These are phyloP conservation scores for Alopecurus myosuroides DNA, from an alignment of 176 grass and related monocot genomes.

Conservation along the genomic window DNA sequence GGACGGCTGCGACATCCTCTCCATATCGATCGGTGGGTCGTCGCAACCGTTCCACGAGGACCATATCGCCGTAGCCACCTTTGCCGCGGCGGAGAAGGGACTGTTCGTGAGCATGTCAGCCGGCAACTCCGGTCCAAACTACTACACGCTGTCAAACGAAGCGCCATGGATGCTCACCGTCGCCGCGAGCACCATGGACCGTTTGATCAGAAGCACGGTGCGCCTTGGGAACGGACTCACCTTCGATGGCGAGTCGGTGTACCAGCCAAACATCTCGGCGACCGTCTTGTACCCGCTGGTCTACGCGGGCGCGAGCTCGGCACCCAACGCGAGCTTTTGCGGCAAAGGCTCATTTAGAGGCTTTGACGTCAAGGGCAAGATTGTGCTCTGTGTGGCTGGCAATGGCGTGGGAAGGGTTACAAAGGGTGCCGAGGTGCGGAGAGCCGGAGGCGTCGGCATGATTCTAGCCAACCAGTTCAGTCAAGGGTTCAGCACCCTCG, in stretches of 20 bases:
- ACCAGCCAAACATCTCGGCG: background rate
- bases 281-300: background rate
- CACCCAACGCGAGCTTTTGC: background rate
- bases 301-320: background rate
- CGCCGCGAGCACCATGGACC: conserved; percentile 25
- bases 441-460: conserved; percentile 27
- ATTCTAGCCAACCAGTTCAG: background rate
- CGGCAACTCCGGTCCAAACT: conserved; percentile 21
- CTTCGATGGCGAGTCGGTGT: background rate
- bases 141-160: background rate
- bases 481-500: background rate
- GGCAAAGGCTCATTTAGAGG: background rate
- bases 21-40: conserved; percentile 6
- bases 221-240: background rate
- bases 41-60: conserved; percentile 20
- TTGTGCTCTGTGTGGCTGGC: conserved; percentile 30
- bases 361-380: conserved; percentile 40
- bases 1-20: conserved; percentile 28
- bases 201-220: background rate
- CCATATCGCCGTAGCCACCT: conserved; percentile 43
- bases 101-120: conserved; percentile 41
- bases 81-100: conserved; percentile 32
- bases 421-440: background rate
- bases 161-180: background rate
- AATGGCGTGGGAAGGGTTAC: no score